A percentile compares a stretch with the other conserved stretches of the same genome.
These are phyloP conservation scores for Pythium myriotylum DNA, from an alignment of 352 stramenopile genomes.

Conservation along the genomic window DNA sequence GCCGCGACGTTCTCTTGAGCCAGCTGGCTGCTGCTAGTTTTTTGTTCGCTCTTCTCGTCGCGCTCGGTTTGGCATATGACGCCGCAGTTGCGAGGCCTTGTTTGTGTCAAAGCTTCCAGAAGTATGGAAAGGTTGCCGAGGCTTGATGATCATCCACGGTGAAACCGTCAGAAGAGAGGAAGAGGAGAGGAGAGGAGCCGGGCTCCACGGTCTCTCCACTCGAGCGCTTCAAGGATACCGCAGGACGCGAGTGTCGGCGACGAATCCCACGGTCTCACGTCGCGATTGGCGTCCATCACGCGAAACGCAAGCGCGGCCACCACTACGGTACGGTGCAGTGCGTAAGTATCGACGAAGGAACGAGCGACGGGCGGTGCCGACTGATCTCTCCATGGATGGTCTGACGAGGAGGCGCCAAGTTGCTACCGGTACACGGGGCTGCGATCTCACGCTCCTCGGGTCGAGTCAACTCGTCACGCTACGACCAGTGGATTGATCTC, in stretches of 20 bases:
- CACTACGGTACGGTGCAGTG: too few species aligned
- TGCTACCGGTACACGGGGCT: too few species aligned
- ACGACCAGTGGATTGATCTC: conserved; percentile 2
- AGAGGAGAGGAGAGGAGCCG: background rate
- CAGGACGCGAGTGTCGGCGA: background rate
- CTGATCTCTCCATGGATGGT: background rate
- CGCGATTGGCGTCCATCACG: conserved; percentile 8
- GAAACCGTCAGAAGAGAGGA: conserved; percentile 3
- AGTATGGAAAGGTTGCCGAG: background rate
- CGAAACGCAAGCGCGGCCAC: conserved; percentile 3
- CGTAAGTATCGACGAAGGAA: too few species aligned
- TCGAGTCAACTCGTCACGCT: conserved; percentile 8
- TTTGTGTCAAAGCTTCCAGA: background rate
- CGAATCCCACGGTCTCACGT: conserved; percentile 8
- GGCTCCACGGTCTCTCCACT: background rate
- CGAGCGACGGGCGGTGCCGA: too few species aligned
- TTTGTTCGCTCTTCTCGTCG: too few species aligned
- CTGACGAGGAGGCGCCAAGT: too few species aligned
- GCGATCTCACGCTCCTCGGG: background rate
- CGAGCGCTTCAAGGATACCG: conserved; percentile 8
- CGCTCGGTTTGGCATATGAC: too few species aligned
- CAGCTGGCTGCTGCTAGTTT: conserved; percentile 4
- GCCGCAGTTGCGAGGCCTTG: too few species aligned
- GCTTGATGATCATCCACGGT: background rate
- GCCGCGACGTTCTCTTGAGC: conserved; percentile 14